Evolutionary conservation across 306 rosid species (phyloP).

Genomic region (Betula pendula): DNA sequence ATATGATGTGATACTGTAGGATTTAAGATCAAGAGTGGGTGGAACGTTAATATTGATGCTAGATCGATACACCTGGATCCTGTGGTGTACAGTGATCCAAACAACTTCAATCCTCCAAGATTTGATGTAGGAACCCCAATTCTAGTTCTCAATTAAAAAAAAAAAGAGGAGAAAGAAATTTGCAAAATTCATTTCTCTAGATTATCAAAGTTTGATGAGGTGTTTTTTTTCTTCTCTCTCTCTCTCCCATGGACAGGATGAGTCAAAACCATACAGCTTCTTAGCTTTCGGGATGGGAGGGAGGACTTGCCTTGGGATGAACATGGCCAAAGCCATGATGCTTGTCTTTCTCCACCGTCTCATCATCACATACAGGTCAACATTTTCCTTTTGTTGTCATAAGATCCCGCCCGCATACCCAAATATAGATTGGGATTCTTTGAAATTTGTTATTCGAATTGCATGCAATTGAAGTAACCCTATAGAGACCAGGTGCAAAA

Average conservation of each 20-base stretch:
- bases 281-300: slow-evolving; percentile 92
- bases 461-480: too few species aligned
- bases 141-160: too few species aligned
- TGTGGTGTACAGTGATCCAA: slow-evolving; percentile 48
- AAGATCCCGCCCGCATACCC: too few species aligned
- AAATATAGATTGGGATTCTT: too few species aligned
- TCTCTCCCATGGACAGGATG: slow-evolving; percentile 38
- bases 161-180: neutral
- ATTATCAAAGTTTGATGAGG: neutral
- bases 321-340: slow-evolving; percentile 89
- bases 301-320: slow-evolving; percentile 84
- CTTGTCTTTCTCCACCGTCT: slow-evolving; percentile 84
- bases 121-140: slow-evolving; percentile 40
- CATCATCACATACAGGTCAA: slow-evolving; percentile 59
- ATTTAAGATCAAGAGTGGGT: slow-evolving; percentile 69
- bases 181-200: neutral
- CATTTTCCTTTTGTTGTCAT: too few species aligned
- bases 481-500: too few species aligned
- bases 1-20: slow-evolving; percentile 33
- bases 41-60: slow-evolving; percentile 82
- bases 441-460: too few species aligned
- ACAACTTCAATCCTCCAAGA: slow-evolving; percentile 69
- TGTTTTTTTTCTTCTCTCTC: neutral
- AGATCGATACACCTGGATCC: slow-evolving; percentile 76
- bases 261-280: slow-evolving; percentile 66